Evolutionary conservation across 2,329 filamentous ascomycete genomes (phyloP), one percentile per base, ranked within the genome.

Genomic region (Clarireedia sp.): DNA sequence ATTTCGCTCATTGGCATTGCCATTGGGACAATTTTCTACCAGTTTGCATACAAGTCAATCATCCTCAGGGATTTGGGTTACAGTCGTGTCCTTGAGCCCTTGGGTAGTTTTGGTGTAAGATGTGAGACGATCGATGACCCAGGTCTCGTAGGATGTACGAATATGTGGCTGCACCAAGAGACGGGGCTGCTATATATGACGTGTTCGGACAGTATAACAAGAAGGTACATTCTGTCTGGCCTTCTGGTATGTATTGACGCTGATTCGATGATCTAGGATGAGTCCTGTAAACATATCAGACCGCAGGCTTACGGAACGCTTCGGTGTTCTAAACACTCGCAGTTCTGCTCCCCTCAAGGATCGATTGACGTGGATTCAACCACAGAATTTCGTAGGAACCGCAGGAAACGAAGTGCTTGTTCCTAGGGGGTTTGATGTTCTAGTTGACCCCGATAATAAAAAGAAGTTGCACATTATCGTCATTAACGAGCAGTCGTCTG

Each of bases 391-490:
- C 40, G 38, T 55, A 17, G 66, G 64, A 2, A 59, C 55, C n/a
- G 57, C 59, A 5, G 59, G 64, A 2, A 63, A 64, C 45, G 59
- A 54, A 14, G 63, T 62, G 5, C 51, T 71, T 9, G 67, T 68
- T 50, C 62, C 72, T 46, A 66, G 69, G 23, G 68, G 66, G 3
- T 61, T 72, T 24, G 67, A 71, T 55, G 63, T 70, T 21, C 58
- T 60, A 24, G 58, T 63, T 8, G 48, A 66, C 26, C 54, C 59
- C 21, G 26, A 37, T 12, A 16, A 50, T 6, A 21, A 50, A 12
- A 51, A 62, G 21, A 55, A 56, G 4, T 54, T 70, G 23, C 62
- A 63, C 6, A 64, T 71, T 33, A 63, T 69, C 51, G 57, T 72
- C 40, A 61, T 71, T 52, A 72, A 72, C 45, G 64, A 68, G 29